Evolutionary conservation across 257 asterid genomes (phyloP).

Genomic region (Fraxinus pennsylvanica): DNA sequence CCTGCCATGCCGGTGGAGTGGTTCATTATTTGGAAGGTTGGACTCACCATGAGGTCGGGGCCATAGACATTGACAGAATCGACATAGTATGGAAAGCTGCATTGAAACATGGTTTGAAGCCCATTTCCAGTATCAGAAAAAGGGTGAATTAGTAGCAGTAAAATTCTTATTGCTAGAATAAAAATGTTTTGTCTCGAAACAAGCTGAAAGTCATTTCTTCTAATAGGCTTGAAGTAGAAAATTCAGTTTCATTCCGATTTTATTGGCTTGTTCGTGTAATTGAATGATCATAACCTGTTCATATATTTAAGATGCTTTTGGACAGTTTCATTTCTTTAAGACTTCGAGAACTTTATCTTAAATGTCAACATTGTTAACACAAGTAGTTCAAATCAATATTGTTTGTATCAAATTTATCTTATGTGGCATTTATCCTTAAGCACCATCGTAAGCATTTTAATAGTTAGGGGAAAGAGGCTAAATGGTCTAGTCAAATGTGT

Average conservation of each 20-base stretch:
- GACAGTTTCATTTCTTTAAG: background rate
- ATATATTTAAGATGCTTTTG: background rate
- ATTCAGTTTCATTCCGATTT: background rate
- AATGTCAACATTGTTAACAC: too few relatives aligned
- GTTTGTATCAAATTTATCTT: too few relatives aligned
- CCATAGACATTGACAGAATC: constrained; percentile 73
- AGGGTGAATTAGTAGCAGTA: background rate
- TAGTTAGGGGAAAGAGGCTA: too few relatives aligned
- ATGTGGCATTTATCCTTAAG: background rate
- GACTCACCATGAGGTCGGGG: constrained; percentile 91
- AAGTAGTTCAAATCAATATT: too few relatives aligned
- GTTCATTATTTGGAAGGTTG: constrained; percentile 84
- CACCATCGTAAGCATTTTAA: too few relatives aligned
- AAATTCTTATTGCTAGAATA: background rate
- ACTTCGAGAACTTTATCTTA: too few relatives aligned
- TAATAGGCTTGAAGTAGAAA: background rate
- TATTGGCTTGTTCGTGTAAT: background rate
- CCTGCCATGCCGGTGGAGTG: constrained; percentile 92
- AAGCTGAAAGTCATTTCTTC: constrained; percentile 6
- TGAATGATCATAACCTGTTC: background rate
- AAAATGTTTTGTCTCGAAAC: background rate
- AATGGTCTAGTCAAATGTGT: too few relatives aligned
- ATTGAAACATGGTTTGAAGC: constrained; percentile 73
- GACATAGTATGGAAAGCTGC: constrained; percentile 90
- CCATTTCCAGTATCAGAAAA: constrained; percentile 36